Evolutionary conservation across 1,284 basidiomycete species (phyloP), one percentile per base, ranked within the genome.

Genomic region (Cutaneotrichosporon sp.): DNA sequence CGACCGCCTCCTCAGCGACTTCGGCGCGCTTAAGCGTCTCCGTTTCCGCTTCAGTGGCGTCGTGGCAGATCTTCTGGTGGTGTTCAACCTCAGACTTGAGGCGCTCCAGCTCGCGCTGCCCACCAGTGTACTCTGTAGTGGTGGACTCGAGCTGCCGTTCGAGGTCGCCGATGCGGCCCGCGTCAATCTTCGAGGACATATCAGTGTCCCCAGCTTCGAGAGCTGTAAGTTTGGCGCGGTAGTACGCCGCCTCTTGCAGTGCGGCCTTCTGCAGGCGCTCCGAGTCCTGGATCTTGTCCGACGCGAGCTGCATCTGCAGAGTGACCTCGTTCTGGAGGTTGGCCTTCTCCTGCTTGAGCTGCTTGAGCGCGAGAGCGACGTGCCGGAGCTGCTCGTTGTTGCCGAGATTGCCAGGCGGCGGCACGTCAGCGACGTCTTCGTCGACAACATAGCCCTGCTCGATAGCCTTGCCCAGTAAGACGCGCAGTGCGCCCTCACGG

Each of bases 241-340:
- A 97, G 82, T 91, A 99, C 1, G 95, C 92, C 2, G 96, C 91
- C 79, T 99, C 97, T 78, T 99, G 92, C 7, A 92, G 81, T 1
- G 97, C 96, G 57, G 87, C 89, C 5, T 85, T 81, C 68, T 90
- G 90, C 62, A 89, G 82, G 46, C 89, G 87, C 69, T 97, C 92
- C 2, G 90, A 89, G 67, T 94, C 91, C 16, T 86, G 84, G 7
- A 96, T 80, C 56, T 88, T 88, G 51, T 91, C 89, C 7, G 92
- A 92, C 7, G 89, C 87, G 49, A 85, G 83, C 58, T 85, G 87
- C 32, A 69, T 68, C 66, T 66, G 64, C 18, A 60, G 56, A 10
- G 71, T 66, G 21, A 80, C 64, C n/a, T 81, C 76, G 65, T 72
- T 77, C 75, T 81, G 65, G 16, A 60, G 47, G 36, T 61, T 73